Conservation (phyloP, 805 yeast species). For the Suhomyces sp. region DNA sequence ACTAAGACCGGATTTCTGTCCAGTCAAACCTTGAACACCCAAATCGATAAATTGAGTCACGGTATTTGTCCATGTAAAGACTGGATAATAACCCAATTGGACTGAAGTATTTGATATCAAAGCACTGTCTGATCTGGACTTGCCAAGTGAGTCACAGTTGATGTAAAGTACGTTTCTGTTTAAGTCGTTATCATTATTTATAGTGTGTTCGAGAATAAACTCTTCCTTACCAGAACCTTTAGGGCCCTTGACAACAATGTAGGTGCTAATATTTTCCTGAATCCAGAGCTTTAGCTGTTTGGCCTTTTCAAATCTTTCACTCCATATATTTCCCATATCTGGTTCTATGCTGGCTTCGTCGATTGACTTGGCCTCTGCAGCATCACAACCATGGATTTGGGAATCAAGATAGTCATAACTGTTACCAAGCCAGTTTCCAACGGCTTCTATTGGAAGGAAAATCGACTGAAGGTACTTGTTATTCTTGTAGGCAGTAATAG, state of each 20-base stretch:
- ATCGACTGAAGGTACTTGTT: slow-evolving; percentile 26
- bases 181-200: slow-evolving; percentile 47
- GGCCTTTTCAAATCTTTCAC: slow-evolving; percentile 64
- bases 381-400: slow-evolving; percentile 14
- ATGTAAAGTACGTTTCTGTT: slow-evolving; percentile 54
- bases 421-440: slow-evolving; percentile 24
- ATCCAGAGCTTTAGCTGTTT: slow-evolving; percentile 75
- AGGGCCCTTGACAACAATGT: slow-evolving; percentile 88
- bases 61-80: slow-evolving; percentile 87
- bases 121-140: slow-evolving; percentile 69
- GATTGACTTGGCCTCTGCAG: slow-evolving; percentile 26
- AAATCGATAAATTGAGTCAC: slow-evolving; percentile 77
- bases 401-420: slow-evolving; percentile 39
- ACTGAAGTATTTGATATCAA: slow-evolving; percentile 66
- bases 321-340: slow-evolving; percentile 49
- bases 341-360: slow-evolving; percentile 17
- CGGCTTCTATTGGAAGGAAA: slow-evolving; percentile 23
- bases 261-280: slow-evolving; percentile 85
- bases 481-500: slow-evolving; percentile 47
- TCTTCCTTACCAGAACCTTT: slow-evolving; percentile 92
- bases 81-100: slow-evolving; percentile 88
- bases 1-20: slow-evolving; percentile 87
- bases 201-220: slow-evolving; percentile 65
- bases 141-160: slow-evolving; percentile 75
- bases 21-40: slow-evolving; percentile 85